Conservation (phyloP, 352 stramenopile species). For the Albugo candida region DNA sequence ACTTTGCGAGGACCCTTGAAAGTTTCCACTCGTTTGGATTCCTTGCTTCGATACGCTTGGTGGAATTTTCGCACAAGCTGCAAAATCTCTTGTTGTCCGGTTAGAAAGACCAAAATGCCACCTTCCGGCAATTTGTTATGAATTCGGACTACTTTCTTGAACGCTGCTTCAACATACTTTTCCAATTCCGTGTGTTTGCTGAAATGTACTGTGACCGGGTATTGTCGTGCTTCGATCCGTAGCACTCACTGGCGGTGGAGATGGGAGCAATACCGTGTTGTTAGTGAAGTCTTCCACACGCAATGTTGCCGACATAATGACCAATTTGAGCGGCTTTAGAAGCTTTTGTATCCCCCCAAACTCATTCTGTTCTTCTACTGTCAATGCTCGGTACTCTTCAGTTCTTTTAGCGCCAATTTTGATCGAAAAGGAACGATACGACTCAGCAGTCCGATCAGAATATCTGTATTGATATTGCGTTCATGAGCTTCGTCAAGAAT, state of each 20-base stretch:
- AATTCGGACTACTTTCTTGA: conserved; percentile 94
- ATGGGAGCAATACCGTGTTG: conserved; percentile 86
- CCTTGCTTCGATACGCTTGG: conserved; percentile 19
- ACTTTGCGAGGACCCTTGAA: background rate
- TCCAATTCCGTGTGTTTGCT: conserved; percentile 94
- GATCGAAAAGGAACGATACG: conserved; percentile 84
- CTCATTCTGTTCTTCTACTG: conserved; percentile 11
- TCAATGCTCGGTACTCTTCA: conserved; percentile 18
- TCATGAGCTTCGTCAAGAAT: conserved; percentile 94
- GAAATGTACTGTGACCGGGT: conserved; percentile 96
- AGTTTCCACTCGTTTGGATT: background rate
- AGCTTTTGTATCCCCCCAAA: conserved; percentile 15
- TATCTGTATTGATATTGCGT: conserved; percentile 91
- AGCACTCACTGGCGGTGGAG: conserved; percentile 83
- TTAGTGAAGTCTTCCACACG: conserved; percentile 93
- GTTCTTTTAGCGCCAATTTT: conserved; percentile 55
- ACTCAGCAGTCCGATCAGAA: conserved; percentile 92
- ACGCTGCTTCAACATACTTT: conserved; percentile 90
- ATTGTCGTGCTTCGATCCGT: conserved; percentile 87
- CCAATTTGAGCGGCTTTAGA: conserved; percentile 59
- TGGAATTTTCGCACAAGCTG: conserved; percentile 68
- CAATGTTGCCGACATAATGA: conserved; percentile 98
- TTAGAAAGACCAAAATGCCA: conserved; percentile 96
- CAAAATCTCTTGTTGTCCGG: conserved; percentile 90
- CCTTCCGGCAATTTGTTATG: conserved; percentile 93